phyloP scores from a whole-genome alignment of 345 rosid species.

The Murraya paniculata region DNA sequence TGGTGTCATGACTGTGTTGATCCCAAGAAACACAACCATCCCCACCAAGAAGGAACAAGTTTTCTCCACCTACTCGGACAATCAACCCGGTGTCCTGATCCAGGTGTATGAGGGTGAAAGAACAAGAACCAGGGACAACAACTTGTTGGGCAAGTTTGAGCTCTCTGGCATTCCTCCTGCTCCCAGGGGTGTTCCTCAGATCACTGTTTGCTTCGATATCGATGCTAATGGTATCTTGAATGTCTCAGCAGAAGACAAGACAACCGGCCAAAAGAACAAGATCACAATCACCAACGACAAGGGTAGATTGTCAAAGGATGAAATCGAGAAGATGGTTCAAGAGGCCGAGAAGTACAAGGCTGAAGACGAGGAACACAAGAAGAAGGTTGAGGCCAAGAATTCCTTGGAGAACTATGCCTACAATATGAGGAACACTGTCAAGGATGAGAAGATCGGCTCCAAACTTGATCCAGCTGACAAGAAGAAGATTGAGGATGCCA shows the following conservation, averaged over 20 bases:
- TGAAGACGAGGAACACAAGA: constrained; percentile 72
- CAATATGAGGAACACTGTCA: constrained; percentile 72
- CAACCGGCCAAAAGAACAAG: constrained; percentile 73
- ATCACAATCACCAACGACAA: constrained; percentile 77
- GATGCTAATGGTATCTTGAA: constrained; percentile 79
- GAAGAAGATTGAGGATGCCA: constrained; percentile 78
- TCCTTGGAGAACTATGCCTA: constrained; percentile 57
- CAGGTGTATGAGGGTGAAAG: constrained; percentile 79
- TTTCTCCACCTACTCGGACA: constrained; percentile 66
- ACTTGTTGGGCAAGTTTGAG: constrained; percentile 67
- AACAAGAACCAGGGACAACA: constrained; percentile 74
- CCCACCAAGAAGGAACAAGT: constrained; percentile 84
- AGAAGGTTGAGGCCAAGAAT: constrained; percentile 66
- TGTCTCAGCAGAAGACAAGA: constrained; percentile 74
- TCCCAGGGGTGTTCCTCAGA: constrained; percentile 77
- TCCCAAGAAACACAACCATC: constrained; percentile 70
- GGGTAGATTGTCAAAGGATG: constrained; percentile 71
- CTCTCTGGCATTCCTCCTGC: constrained; percentile 83
- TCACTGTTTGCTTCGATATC: constrained; percentile 72
- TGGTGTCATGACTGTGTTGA: constrained; percentile 72
- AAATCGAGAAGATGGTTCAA: constrained; percentile 74
- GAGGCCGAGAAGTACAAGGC: constrained; percentile 81
- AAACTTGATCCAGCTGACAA: constrained; percentile 54
- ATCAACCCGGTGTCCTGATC: constrained; percentile 69
- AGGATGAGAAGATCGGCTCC: constrained; percentile 63